These are phyloP conservation scores for Stephanodiscus triporus DNA, from an alignment of 108 stramenopile genomes.

Conservation along the genomic window DNA sequence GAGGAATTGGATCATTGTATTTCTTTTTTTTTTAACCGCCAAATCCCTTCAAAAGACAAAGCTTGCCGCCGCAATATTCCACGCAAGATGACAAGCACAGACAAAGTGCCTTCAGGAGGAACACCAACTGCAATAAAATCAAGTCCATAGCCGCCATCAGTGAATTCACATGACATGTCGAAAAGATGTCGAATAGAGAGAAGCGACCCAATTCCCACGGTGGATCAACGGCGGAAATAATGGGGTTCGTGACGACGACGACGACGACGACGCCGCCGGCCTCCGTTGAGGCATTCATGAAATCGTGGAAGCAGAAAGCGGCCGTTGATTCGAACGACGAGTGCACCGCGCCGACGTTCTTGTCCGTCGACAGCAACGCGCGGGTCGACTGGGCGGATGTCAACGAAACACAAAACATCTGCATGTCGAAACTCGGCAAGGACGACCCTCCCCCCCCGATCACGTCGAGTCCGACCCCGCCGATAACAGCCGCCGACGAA, in stretches of 20 bases:
- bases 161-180: background rate
- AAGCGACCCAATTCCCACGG: background rate
- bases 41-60: background rate
- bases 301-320: background rate
- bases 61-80: too few species aligned
- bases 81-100: background rate
- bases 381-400: too few species aligned
- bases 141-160: background rate
- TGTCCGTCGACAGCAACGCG: background rate
- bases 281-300: background rate
- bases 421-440: too few species aligned
- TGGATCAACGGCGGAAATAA: background rate
- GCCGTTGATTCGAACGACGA: background rate
- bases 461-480: background rate
- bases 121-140: background rate
- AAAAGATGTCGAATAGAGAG: background rate
- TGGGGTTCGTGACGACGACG: background rate
- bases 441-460: background rate
- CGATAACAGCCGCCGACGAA: background rate
- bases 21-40: too few species aligned
- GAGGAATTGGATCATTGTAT: too few species aligned
- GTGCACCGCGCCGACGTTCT: background rate
- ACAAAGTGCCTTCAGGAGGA: background rate
- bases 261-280: background rate
- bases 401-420: too few species aligned